Percentiles rank a stretch among this genome's conserved stretches.
Conservation (phyloP, 2,329 filamentous ascomycete genomes). For the Pseudofabraea citricarpa region DNA sequence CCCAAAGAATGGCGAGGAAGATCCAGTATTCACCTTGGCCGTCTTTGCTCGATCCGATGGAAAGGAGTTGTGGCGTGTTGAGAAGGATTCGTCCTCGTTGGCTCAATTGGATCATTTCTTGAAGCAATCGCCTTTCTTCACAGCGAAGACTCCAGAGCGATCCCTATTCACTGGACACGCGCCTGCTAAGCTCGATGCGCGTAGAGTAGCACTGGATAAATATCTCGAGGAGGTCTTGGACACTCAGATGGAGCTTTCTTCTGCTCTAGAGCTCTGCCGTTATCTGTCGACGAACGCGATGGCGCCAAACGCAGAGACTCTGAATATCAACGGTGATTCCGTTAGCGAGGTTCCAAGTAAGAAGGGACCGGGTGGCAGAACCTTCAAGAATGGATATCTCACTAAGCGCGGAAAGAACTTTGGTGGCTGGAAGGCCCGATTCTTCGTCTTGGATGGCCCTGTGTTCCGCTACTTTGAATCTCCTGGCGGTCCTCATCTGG, state of each 20-base stretch:
- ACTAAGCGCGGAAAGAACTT: constrained; percentile 99
- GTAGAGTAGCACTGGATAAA: constrained; percentile 71
- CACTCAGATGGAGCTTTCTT: constrained; percentile 70
- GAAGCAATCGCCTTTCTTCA: constrained; percentile 68
- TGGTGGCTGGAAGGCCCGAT: constrained; percentile 91
- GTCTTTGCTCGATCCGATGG: constrained; percentile 72
- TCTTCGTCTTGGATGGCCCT: constrained; percentile 64
- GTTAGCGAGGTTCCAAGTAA: constrained; percentile 34
- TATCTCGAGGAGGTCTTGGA: constrained; percentile 87
- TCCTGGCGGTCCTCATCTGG: constrained; percentile 83
- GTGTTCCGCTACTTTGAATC: constrained; percentile 87
- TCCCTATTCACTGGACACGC: constrained; percentile 88
- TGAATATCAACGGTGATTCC: constrained; percentile 32
- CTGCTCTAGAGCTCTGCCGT: constrained; percentile 77
- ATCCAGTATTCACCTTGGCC: constrained; percentile 89
- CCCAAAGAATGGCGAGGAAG: constrained; percentile 77
- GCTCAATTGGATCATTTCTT: constrained; percentile 77
- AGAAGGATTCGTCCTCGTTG: constrained; percentile 83
- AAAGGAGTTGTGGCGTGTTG: constrained; percentile 85
- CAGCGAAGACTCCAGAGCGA: constrained; percentile 75
- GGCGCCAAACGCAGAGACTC: constrained; percentile 57
- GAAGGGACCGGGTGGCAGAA: constrained; percentile 58
- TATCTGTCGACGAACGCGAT: constrained; percentile 71
- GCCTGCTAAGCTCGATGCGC: constrained; percentile 86
- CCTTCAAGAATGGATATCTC: constrained; percentile 80